A percentile compares a stretch with the other conserved stretches of the same genome.
Evolutionary conservation across 805 yeast genomes (phyloP).

Genomic region (Starmerella potacharoeniae): DNA sequence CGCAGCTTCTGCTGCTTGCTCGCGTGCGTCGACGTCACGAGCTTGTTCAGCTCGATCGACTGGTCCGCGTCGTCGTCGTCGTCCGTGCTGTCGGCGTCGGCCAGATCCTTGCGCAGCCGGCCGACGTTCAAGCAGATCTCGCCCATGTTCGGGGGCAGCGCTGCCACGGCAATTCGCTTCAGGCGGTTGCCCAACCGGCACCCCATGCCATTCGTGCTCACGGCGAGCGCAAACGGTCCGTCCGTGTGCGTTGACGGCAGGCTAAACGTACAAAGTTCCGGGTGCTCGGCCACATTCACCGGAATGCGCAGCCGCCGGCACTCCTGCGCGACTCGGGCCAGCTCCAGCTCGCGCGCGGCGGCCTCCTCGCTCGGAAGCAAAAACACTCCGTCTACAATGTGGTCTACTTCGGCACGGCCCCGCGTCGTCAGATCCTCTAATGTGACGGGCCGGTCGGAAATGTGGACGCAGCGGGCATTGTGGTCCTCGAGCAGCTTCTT

Average conservation of each 20-base stretch:
- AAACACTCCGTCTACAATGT: constrained; percentile 66
- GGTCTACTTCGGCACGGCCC: constrained; percentile 54
- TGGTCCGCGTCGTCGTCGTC: constrained; percentile 56
- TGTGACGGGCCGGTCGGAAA: constrained; percentile 7
- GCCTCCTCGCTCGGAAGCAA: constrained; percentile 28
- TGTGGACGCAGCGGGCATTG: constrained; percentile 15
- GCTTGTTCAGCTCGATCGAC: constrained; percentile 44
- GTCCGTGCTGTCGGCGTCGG: constrained; percentile 28
- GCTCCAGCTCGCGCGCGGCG: constrained; percentile 15
- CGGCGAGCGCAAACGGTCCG: constrained; percentile 65
- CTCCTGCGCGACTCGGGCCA: constrained; percentile 33
- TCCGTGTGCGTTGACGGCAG: constrained; percentile 57
- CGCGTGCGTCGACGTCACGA: constrained; percentile 37
- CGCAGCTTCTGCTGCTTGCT: constrained; percentile 41
- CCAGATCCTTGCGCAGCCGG: constrained; percentile 44
- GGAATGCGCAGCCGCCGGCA: constrained; percentile 67
- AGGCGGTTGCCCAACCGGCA: constrained; percentile 75
- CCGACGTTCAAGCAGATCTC: constrained; percentile 62
- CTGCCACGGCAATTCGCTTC: constrained; percentile 51
- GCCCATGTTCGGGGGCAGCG: constrained; percentile 60
- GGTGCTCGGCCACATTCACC: constrained; percentile 63
- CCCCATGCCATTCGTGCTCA: constrained; percentile 81
- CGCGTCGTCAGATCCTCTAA: constrained; percentile 38
- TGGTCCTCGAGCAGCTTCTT: constrained; percentile 10
- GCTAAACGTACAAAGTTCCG: constrained; percentile 64